These are phyloP conservation scores for Wickerhamiella siamensis DNA, from an alignment of 805 yeast genomes.

Conservation along the genomic window DNA sequence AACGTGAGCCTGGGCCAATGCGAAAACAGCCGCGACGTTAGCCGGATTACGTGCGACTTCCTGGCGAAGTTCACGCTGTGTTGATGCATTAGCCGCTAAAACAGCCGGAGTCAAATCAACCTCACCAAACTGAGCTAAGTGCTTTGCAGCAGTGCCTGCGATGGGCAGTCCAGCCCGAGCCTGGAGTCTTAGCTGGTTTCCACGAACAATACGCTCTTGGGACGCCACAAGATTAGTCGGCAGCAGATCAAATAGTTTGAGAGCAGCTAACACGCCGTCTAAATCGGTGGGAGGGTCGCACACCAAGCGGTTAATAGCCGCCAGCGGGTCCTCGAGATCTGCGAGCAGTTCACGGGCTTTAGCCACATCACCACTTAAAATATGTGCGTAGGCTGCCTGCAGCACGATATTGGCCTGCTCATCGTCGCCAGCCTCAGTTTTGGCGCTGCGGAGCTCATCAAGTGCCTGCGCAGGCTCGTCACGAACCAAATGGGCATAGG, in stretches of 20 bases:
- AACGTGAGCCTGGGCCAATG: conserved; percentile 17
- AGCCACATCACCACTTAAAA: conserved; percentile 25
- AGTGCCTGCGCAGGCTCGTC: conserved; percentile 31
- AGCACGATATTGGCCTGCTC: conserved; percentile 38
- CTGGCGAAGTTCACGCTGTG: not conserved
- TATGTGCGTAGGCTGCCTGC: conserved; percentile 44
- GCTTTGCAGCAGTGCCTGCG: conserved; percentile 12
- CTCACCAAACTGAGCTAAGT: conserved; percentile 10
- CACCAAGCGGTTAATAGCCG: conserved; percentile 30
- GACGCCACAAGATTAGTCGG: conserved; percentile 15
- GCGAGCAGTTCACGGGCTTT: conserved; percentile 30
- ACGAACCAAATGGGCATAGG: conserved; percentile 35
- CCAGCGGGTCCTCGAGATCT: conserved; percentile 24
- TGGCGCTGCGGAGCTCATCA: conserved; percentile 33
- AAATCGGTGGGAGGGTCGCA: conserved; percentile 5
- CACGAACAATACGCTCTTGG: conserved; percentile 25
- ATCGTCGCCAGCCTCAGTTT: conserved; percentile 27
- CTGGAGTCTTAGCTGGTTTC: conserved; percentile 30
- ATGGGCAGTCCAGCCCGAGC: conserved; percentile 25
- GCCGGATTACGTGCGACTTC: conserved; percentile 13
- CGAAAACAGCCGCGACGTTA: conserved; percentile 18
- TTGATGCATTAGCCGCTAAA: not conserved
- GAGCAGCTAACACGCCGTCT: conserved; percentile 10
- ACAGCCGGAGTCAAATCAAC: conserved; percentile 12
- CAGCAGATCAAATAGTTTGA: conserved; percentile 9